Base-by-base conservation (phyloP, 1,284 basidiomycete species). In the Cerioporus squamosus region DNA sequence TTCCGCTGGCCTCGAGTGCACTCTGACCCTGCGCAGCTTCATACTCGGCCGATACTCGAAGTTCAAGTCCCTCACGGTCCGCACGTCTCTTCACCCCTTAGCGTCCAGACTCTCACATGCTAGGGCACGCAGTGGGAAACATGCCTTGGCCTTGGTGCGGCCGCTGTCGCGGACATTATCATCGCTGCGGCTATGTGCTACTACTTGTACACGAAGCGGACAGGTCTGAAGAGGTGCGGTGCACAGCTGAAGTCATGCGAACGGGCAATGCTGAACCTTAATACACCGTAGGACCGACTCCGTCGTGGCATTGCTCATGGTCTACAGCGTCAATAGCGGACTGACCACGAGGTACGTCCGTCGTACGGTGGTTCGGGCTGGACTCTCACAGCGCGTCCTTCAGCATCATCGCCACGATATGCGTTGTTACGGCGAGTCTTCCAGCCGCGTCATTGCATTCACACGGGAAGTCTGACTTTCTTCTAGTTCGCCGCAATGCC, bases 311-410 rank as follows among this genome's bases (percentile, higher is more conserved):
- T 70, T 66, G 26, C 64, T 74, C 20, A 69, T 72, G 67, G 42
- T 70, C n/a, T 73, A 73, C 46, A 70, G 70, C 31, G 65, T 74
- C 49, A 74, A 74, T 50, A 72, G 70, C n/a, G 72, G 72, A 1
- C 51, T 72, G 18, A 44, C 72, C 6, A 74, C 72, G 18, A 71
- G 70, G 71, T 71, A 51, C 10, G 62, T 23, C 24, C 24, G 2
- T 29, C 9, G 29, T 10, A 29, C 29, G 9, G 29, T 29, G 10
- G 29, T 29, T 7, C 6, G 8, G 10, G 10, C 29, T 7, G 10
- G 10, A 29, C 17, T 29, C 20, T 6, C 22, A 18, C n/a, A n/a
- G 10, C 29, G 29, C 29, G 8, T 7, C 29, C 29, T 5, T 10
- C 20, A 68, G 72, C 49, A 60, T 74, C 47, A 66, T 72, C 24